Base-by-base conservation (phyloP, 768 basidiomycete genomes). In the Lactarius pseudohatsudake region DNA sequence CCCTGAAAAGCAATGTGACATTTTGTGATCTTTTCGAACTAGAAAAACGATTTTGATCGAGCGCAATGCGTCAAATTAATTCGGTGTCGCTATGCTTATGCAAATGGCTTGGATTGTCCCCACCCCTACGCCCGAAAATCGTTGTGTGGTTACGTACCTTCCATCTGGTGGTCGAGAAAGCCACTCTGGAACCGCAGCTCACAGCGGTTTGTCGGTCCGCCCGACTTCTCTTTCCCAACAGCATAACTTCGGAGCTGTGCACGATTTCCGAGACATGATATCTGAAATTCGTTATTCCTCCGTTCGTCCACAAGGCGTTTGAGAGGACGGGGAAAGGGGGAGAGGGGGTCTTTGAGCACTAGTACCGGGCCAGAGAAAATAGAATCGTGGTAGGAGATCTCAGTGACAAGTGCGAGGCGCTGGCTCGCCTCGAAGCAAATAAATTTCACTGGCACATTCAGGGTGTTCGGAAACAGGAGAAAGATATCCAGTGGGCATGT, bases 101-200 rank as follows among this genome's bases (percentile, higher is more conserved):
- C 18, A 58, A n/a, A 55, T 22, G 40, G 32, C 26, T 26, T 26
- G 26, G 22, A 40, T 15, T 8, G 58, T 67, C 43, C 50, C 41
- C 53, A 63, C 62, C 58, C 40, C 34, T 64, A 40, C 43, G 58
- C 66, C 58, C 58, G 56, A 64, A 34, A 55, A 53, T 30, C 34
- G 18, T 18, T 7, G 18, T 47, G 13, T 34, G 30, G 28, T 28
- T 61, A 38, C 32, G 55, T 34, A 57, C 20, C 15, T n/a, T 50
- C 32, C 41, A 54, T 26, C 22, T 28, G 15, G 11, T 53, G 4
- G 47, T n/a, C 41, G 8, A 32, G 30, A 43, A 61, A n/a, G 32
- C 66, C 66, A 15, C 58, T 41, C 26, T 63, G 34, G 7, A 20
- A 18, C 66, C 66, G 57, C 50, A 34, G 18, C 34, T 30, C 28